Conservation (phyloP, 495 filamentous ascomycete genomes). For the Penicillium cinerascens region DNA sequence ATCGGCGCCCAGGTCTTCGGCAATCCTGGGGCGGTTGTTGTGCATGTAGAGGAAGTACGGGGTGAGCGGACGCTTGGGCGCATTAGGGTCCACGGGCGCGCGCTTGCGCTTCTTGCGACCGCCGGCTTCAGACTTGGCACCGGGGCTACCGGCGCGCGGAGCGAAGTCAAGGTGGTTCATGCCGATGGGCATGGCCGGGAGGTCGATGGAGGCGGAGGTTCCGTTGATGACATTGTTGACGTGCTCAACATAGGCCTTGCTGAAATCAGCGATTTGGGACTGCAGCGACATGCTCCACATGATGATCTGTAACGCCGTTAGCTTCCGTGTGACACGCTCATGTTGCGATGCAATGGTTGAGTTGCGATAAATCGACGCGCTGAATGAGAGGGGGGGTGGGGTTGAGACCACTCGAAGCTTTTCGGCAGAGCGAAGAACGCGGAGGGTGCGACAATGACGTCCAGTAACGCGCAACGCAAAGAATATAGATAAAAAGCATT, state of each 20-base stretch:
- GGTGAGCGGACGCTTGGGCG: constrained; percentile 88
- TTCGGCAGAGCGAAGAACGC: background rate
- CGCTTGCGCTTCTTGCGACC: constrained; percentile 83
- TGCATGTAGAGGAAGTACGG: constrained; percentile 94
- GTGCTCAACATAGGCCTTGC: constrained; percentile 76
- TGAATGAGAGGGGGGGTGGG: background rate
- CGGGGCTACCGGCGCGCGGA: constrained; percentile 38
- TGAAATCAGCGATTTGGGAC: constrained; percentile 66
- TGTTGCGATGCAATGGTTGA: background rate
- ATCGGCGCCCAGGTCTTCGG: constrained; percentile 65
- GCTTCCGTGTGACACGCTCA: background rate
- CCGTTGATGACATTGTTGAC: constrained; percentile 73
- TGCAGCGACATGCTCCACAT: constrained; percentile 69
- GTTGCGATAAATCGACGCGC: background rate
- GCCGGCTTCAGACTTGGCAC: constrained; percentile 49
- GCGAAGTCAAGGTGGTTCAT: constrained; percentile 44
- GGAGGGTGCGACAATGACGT: background rate
- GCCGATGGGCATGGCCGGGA: constrained; percentile 46
- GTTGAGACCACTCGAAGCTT: background rate
- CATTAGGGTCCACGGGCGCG: constrained; percentile 79
- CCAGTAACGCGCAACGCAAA: background rate
- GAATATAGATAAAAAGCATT: background rate
- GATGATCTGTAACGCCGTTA: constrained; percentile 54
- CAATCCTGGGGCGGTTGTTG: constrained; percentile 71
- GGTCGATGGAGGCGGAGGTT: constrained; percentile 49